Evolutionary conservation across 306 rosid genomes (phyloP).

Genomic region (Lathyrus aphaca): DNA sequence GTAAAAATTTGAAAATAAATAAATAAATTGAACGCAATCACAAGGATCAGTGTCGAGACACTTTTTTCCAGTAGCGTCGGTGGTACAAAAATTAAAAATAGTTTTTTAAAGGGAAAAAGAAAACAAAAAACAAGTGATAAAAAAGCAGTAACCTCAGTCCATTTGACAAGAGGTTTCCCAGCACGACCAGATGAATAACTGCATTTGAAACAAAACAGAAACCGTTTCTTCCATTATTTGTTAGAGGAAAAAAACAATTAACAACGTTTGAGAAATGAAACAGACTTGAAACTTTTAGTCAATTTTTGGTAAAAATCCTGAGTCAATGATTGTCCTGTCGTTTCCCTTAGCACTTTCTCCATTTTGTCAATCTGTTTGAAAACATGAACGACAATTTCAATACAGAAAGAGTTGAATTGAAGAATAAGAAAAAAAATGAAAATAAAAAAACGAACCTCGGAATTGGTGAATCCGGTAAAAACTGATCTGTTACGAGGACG

Average conservation of each 20-base stretch:
- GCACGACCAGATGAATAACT: constrained; percentile 90
- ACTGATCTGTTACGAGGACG: constrained; percentile 72
- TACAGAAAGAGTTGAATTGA: neutral
- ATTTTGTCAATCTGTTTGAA: constrained; percentile 66
- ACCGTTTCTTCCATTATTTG: neutral
- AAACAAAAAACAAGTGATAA: too few species aligned
- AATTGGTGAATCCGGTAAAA: constrained; percentile 76
- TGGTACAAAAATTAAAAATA: too few species aligned
- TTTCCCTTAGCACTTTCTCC: constrained; percentile 62
- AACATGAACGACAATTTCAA: neutral
- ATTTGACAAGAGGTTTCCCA: constrained; percentile 80
- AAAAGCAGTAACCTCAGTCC: constrained; percentile 75
- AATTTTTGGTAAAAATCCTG: constrained; percentile 60
- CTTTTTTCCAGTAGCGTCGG: too few species aligned
- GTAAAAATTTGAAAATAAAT: too few species aligned
- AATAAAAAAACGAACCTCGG: constrained; percentile 55
- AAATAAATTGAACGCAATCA: too few species aligned
- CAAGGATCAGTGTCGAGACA: too few species aligned
- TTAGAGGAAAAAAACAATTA: neutral
- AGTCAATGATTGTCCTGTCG: constrained; percentile 48
- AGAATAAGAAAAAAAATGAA: neutral
- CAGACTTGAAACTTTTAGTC: constrained; percentile 71
- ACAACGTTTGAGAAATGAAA: constrained; percentile 20
- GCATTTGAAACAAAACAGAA: constrained; percentile 35
- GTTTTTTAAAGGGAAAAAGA: too few species aligned